Base-by-base conservation (phyloP, 2,329 filamentous ascomycete genomes). In the Cladosporium austrohemisphaericum region DNA sequence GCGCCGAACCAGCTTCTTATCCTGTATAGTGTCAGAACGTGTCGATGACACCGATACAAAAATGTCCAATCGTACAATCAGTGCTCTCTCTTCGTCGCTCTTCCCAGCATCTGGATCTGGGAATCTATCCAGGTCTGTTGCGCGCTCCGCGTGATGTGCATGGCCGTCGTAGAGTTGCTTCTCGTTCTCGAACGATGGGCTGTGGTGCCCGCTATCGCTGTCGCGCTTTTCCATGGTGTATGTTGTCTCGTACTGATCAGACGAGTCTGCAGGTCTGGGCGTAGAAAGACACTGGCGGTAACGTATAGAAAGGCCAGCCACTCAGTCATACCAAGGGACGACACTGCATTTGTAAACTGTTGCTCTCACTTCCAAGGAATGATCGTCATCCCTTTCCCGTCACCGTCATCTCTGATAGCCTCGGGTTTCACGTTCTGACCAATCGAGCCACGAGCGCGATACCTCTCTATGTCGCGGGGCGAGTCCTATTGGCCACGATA, bases 1-100 rank as follows among this genome's bases (percentile, higher is more conserved):
- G 55, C 79, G 80, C 14, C 74, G 68, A 25, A 80, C 45, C 4
- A 71, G 56, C 18, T 57, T 58, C 54, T 65, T 65, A 51, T 85
- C 83, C 81, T 84, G 36, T 14, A 16, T 9, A 2, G 25, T 26
- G 25, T 26, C 25, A 26, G 25, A n/a, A n/a, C n/a, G n/a, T n/a
- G n/a, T n/a, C n/a, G n/a, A n/a, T n/a, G n/a, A 19, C 3, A 13
- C 13, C 28, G 16, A 32, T 11, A 26, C 6, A 26, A 26, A 11
- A 26, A 26, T 26, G 6, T 4, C 6, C 13, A 2, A 5, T 23
- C 20, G 22, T 48, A 56, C 54, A 16, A 54, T 51, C 3, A 20
- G 31, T 10, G 52, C 52, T 23, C 37, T 52, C 52, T 56, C 54
- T 23, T 43, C 54, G 9, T 54, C 54, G 36, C 52, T 54, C 13